phyloP scores from a whole-genome alignment of 495 filamentous ascomycete genomes.

The Penicillium simplicissimum region DNA sequence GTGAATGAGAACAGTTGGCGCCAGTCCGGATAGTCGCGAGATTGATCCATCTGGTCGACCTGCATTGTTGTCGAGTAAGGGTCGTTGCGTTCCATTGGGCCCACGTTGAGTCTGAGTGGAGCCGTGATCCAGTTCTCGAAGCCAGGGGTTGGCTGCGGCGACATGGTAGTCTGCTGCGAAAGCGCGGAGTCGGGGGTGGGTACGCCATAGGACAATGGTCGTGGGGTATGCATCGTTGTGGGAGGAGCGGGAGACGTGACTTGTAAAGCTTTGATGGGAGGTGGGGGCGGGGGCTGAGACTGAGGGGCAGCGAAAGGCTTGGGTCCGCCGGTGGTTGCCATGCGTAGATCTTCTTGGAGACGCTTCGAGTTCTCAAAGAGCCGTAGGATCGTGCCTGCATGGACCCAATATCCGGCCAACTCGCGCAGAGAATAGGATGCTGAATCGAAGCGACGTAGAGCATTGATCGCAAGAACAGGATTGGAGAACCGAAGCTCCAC shows the following conservation, averaged over 20 bases:
- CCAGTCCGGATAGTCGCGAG: conserved; percentile 47
- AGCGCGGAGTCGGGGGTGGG: conserved; percentile 38
- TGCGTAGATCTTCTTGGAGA: conserved; percentile 45
- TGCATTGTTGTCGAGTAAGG: conserved; percentile 28
- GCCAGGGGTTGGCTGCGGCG: conserved; percentile 31
- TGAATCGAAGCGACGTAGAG: conserved; percentile 49
- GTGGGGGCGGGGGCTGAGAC: conserved; percentile 6
- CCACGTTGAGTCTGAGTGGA: conserved; percentile 32
- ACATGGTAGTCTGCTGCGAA: conserved; percentile 28
- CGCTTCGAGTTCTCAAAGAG: conserved; percentile 50
- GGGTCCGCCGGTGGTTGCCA: conserved; percentile 42
- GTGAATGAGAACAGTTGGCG: conserved; percentile 49
- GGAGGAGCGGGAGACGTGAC: conserved; percentile 23
- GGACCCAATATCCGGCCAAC: conserved; percentile 47
- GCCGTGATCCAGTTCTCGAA: conserved; percentile 45
- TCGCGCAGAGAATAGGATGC: conserved; percentile 47
- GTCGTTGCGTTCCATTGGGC: conserved; percentile 29
- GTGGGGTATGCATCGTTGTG: conserved; percentile 26
- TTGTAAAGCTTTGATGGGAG: conserved; percentile 23
- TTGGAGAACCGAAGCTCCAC: conserved; percentile 53
- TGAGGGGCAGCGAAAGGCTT: conserved; percentile 31
- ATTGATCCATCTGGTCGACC: conserved; percentile 38
- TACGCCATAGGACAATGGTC: conserved; percentile 37
- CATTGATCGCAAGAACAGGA: conserved; percentile 50
- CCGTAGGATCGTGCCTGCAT: conserved; percentile 47